Percentiles rank a stretch among this genome's conserved stretches.
Conservation (phyloP, 2,329 filamentous ascomycete species). For the Dactylellina cionopaga region DNA sequence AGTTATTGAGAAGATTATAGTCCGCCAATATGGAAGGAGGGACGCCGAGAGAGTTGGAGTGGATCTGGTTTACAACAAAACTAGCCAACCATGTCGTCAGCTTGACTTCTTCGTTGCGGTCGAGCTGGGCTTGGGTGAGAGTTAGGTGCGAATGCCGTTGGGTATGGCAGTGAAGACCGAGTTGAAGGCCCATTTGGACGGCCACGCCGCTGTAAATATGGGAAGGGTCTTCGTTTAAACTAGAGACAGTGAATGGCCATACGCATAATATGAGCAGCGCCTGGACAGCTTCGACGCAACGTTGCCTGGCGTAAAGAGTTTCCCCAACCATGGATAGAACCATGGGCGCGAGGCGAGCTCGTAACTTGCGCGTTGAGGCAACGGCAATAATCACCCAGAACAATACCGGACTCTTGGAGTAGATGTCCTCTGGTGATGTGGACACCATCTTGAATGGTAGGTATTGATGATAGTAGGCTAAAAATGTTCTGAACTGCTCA, state of each 20-base stretch:
- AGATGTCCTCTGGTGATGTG: slow-evolving; percentile 24
- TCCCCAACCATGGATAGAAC: slow-evolving; percentile 17
- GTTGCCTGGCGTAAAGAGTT: neutral
- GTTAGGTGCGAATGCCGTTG: slow-evolving; percentile 18
- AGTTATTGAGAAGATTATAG: slow-evolving; percentile 5
- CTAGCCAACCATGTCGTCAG: slow-evolving; percentile 22
- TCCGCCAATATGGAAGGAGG: slow-evolving; percentile 16
- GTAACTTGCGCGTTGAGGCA: slow-evolving; percentile 18
- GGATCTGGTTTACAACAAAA: slow-evolving; percentile 27
- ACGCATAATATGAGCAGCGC: slow-evolving; percentile 22
- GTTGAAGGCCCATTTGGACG: slow-evolving; percentile 16
- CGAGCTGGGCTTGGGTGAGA: slow-evolving; percentile 1
- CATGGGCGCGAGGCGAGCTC: slow-evolving; percentile 22
- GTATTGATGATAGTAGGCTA: slow-evolving; percentile 34
- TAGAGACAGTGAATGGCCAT: slow-evolving; percentile 15
- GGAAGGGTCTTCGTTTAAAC: slow-evolving; percentile 26
- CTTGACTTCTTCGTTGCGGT: slow-evolving; percentile 18
- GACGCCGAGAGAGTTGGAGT: slow-evolving; percentile 15
- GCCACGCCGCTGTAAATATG: slow-evolving; percentile 31
- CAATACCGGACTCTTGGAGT: slow-evolving; percentile 6
- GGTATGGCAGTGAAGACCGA: slow-evolving; percentile 23
- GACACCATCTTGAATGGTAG: slow-evolving; percentile 28
- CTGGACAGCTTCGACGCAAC: slow-evolving; percentile 11
- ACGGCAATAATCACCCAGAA: slow-evolving; percentile 34
- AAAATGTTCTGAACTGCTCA: slow-evolving; percentile 29